phyloP scores from a whole-genome alignment of 306 rosid genomes.

The Gastrolobium villosum region DNA sequence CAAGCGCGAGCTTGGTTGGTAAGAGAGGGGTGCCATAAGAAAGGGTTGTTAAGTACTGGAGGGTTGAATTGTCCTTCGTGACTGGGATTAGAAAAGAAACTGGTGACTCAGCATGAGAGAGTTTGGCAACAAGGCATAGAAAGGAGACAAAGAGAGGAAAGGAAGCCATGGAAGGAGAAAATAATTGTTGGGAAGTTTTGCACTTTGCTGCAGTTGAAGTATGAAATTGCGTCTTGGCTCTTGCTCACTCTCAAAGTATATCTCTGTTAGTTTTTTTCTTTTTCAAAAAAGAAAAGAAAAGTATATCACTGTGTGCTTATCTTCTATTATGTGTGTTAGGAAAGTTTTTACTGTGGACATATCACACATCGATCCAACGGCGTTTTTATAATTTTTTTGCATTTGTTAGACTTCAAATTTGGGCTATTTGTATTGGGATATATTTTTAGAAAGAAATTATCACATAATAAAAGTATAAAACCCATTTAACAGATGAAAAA shows the following conservation, averaged over 20 bases:
- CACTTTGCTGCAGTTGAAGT: too few relatives aligned
- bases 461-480: too few relatives aligned
- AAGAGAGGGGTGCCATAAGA: conserved; percentile 55
- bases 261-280: too few relatives aligned
- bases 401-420: too few relatives aligned
- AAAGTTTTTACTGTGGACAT: background rate
- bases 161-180: conserved; percentile 52
- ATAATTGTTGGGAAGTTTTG: background rate
- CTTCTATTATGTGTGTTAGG: conserved; percentile 5
- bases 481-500: too few relatives aligned
- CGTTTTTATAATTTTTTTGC: too few relatives aligned
- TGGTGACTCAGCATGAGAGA: conserved; percentile 28
- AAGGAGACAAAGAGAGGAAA: conserved; percentile 40
- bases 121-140: background rate
- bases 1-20: conserved; percentile 57
- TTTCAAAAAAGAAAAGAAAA: too few relatives aligned
- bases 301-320: background rate
- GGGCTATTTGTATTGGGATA: too few relatives aligned
- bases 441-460: too few relatives aligned
- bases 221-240: too few relatives aligned
- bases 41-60: conserved; percentile 63
- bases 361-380: too few relatives aligned
- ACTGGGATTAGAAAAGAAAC: conserved; percentile 45
- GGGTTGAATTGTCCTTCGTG: conserved; percentile 56
- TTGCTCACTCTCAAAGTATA: too few relatives aligned